Base-by-base conservation (phyloP, 192 early-diverging fungal species). In the Linnemannia exigua region DNA sequence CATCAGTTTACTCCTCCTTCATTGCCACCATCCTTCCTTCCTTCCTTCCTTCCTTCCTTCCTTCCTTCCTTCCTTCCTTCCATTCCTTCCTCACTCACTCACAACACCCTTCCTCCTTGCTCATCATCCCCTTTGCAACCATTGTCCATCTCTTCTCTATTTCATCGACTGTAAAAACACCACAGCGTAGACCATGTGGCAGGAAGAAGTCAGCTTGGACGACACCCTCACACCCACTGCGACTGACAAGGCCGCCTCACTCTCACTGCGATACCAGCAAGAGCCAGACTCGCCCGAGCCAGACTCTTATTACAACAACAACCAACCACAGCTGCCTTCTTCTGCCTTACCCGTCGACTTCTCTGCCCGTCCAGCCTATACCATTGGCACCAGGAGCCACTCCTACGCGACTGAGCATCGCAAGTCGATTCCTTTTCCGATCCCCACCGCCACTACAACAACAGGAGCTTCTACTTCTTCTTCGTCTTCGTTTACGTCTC, bases 321-420 rank as follows among this genome's bases (percentile, higher is more conserved):
- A n/a, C 44, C 33, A 31, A 71, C 77, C 83, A 25, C 46, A 74
- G 3, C 72, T 85, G 33, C 83, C 83, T 17, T 85, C 83, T 22
- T 38, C 83, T 7, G 35, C 83, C 41, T 37, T 85, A 17, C 83
- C 83, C 28, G 41, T 61, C 44, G 50, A 36, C 46, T 79, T 85
- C 69, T 41, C 77, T n/a, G 67, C 67, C 44, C 47, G 77, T 5
- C 83, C 83, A 1, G 74, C 77, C 51, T 85, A 85, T 22, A 85
- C 83, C 28, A 85, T 85, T n/a, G 83, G 83, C 46, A 85, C 83
- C 17, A 75, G 54, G 54, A 85, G 83, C 69, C 77, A 77, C 48
- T 75, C 83, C 12, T 85, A 72, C 69, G 67, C 77, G 12, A 75
- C 73, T 19, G 83, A 85, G 16, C 66, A 79, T 36, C 83, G 71